These are phyloP conservation scores for Aspergillus olivimuriae DNA, from an alignment of 495 filamentous ascomycete genomes.

Conservation along the genomic window DNA sequence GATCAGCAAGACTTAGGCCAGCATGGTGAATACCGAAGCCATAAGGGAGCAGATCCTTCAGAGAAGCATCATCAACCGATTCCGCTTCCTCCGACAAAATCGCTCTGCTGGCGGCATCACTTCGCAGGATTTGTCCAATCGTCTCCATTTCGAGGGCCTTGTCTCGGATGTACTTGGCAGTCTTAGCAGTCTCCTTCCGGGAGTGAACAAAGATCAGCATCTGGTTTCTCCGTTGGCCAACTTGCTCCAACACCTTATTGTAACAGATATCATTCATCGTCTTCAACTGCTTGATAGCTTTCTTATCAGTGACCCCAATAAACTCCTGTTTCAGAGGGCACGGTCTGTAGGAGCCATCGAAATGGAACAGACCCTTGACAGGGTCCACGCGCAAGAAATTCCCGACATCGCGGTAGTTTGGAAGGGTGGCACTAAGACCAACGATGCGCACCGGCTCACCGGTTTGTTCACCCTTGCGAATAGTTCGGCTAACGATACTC, in stretches of 20 bases:
- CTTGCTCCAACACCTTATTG: constrained; percentile 95
- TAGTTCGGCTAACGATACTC: constrained; percentile 92
- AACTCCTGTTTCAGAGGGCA: constrained; percentile 95
- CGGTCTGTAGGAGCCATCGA: constrained; percentile 89
- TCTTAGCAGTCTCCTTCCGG: constrained; percentile 95
- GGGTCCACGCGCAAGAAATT: constrained; percentile 92
- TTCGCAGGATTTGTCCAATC: constrained; percentile 90
- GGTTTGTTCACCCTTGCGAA: constrained; percentile 86
- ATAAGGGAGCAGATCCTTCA: constrained; percentile 93
- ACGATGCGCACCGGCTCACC: constrained; percentile 86
- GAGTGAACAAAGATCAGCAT: constrained; percentile 99
- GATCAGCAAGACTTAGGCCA: constrained; percentile 87
- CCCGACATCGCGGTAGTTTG: constrained; percentile 94
- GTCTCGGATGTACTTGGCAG: constrained; percentile 89
- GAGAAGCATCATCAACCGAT: constrained; percentile 71
- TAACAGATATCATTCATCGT: constrained; percentile 99
- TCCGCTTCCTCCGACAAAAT: constrained; percentile 81
- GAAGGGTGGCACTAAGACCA: constrained; percentile 89
- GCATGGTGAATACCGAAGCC: constrained; percentile 98
- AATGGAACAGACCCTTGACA: constrained; percentile 83
- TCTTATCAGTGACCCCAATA: constrained; percentile 95
- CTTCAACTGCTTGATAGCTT: constrained; percentile 98
- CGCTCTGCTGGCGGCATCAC: constrained; percentile 86
- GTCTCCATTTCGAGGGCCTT: constrained; percentile 94
- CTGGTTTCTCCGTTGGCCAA: constrained; percentile 82